Percentiles rank a stretch among this genome's conserved stretches.
phyloP scores from a whole-genome alignment of 441 rosid genomes.

The Populus hybrid region DNA sequence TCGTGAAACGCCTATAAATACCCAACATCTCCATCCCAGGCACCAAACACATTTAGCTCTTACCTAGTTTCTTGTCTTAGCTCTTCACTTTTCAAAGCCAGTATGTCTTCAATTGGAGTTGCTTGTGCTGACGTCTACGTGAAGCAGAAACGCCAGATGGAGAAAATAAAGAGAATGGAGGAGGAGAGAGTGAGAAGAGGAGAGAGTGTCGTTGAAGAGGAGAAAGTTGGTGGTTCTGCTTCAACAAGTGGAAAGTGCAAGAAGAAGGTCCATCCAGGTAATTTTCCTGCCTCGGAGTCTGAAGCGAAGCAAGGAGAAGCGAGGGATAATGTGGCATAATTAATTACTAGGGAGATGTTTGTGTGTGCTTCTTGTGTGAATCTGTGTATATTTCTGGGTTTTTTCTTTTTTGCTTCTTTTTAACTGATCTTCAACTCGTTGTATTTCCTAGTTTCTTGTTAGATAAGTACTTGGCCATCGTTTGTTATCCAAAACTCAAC shows the following conservation, averaged over 20 bases:
- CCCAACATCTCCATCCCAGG: background rate
- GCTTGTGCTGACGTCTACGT: slow-evolving; percentile 35
- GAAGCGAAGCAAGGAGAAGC: slow-evolving; percentile 6
- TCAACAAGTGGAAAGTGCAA: slow-evolving; percentile 2
- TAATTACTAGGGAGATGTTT: background rate
- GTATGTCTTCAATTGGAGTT: slow-evolving; percentile 43
- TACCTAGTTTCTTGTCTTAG: background rate
- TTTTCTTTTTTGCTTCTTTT: too few species aligned
- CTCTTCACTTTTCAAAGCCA: background rate
- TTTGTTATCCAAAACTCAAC: background rate
- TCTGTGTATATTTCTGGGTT: background rate
- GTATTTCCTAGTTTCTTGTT: background rate
- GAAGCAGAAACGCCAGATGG: slow-evolving; percentile 34
- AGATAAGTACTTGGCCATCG: background rate
- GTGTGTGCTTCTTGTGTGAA: background rate
- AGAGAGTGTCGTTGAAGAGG: slow-evolving; percentile 3
- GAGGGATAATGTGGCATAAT: background rate
- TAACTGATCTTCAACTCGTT: background rate
- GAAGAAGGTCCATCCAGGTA: slow-evolving; percentile 36
- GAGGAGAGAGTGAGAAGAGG: slow-evolving; percentile 21
- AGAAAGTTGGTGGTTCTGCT: background rate
- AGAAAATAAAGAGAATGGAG: slow-evolving; percentile 36
- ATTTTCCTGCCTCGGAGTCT: background rate
- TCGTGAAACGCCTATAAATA: slow-evolving; percentile 21
- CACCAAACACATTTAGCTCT: background rate